A percentile compares a stretch with the other conserved stretches of the same genome.
These are phyloP conservation scores for Aspergillus aculeatus DNA, from an alignment of 2,329 filamentous ascomycete genomes.

Conservation along the genomic window DNA sequence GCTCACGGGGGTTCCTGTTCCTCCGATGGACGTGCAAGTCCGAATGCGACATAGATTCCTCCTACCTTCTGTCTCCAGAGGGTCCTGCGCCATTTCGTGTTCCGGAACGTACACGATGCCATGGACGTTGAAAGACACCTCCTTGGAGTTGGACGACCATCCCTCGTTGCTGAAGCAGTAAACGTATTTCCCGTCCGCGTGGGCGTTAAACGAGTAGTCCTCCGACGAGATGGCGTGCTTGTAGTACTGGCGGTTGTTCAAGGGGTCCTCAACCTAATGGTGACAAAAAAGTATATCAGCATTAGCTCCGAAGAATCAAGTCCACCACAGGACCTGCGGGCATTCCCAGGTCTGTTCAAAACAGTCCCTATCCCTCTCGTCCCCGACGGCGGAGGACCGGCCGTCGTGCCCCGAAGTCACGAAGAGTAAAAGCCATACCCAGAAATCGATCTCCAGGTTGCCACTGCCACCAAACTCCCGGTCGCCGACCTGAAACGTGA, in stretches of 20 bases:
- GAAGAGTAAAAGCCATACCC: conserved; percentile 60
- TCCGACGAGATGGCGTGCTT: conserved; percentile 81
- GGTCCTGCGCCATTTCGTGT: conserved; percentile 77
- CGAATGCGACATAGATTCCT: conserved; percentile 3
- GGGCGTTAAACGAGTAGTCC: conserved; percentile 87
- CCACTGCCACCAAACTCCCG: conserved; percentile 91
- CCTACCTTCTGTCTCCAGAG: conserved; percentile 84
- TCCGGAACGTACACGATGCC: conserved; percentile 97
- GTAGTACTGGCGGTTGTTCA: conserved; percentile 72
- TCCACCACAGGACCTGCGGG: not conserved
- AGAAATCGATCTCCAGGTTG: conserved; percentile 96
- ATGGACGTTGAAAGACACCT: conserved; percentile 99
- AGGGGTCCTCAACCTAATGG: conserved; percentile 72
- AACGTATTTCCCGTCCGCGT: conserved; percentile 79
- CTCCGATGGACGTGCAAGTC: not conserved
- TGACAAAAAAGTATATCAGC: conserved; percentile 11
- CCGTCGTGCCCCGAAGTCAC: not conserved
- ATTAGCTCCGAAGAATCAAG: not conserved
- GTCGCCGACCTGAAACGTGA: conserved; percentile 97
- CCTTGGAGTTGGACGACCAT: conserved; percentile 94
- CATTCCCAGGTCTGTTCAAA: not conserved
- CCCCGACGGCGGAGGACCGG: not conserved
- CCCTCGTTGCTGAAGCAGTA: conserved; percentile 99
- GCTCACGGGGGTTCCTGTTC: not conserved
- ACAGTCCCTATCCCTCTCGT: not conserved